A percentile compares a stretch with the other conserved stretches of the same genome.
phyloP scores from a whole-genome alignment of 2,329 filamentous ascomycete genomes.

The Fusarium caatingaense region DNA sequence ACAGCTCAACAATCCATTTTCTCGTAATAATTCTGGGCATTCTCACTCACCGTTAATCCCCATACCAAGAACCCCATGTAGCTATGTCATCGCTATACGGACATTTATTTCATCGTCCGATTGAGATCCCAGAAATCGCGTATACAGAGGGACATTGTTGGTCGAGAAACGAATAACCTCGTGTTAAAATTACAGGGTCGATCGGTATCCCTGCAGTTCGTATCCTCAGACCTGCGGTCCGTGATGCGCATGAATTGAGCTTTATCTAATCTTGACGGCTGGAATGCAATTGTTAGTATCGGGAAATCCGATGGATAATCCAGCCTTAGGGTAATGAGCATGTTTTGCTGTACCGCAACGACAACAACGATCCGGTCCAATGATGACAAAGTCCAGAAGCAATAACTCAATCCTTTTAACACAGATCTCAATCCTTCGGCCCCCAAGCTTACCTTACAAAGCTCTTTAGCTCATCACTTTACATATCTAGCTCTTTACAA shows the following conservation, averaged over 20 bases:
- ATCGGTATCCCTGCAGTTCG: constrained; percentile 5
- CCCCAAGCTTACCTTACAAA: neutral
- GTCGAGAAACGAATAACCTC: neutral
- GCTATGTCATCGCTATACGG: too few species aligned
- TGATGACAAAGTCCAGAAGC: neutral
- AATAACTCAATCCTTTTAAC: neutral
- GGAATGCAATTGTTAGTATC: neutral
- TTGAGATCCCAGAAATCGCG: neutral
- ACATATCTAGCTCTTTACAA: neutral
- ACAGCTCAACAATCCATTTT: constrained; percentile 1
- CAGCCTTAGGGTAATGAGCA: neutral
- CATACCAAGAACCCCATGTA: neutral
- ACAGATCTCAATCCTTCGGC: neutral
- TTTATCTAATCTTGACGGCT: neutral
- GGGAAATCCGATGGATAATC: neutral
- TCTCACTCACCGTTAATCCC: neutral
- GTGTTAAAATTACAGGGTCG: neutral
- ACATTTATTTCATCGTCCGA: neutral
- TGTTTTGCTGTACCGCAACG: neutral
- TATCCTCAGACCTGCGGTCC: constrained; percentile 11
- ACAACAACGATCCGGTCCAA: neutral
- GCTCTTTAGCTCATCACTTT: neutral
- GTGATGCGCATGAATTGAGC: neutral
- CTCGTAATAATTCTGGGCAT: neutral
- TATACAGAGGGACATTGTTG: neutral